A percentile compares a stretch with the other conserved stretches of the same genome.
These are phyloP conservation scores for Sutorius australiensis DNA, from an alignment of 768 basidiomycete genomes.

Conservation along the genomic window DNA sequence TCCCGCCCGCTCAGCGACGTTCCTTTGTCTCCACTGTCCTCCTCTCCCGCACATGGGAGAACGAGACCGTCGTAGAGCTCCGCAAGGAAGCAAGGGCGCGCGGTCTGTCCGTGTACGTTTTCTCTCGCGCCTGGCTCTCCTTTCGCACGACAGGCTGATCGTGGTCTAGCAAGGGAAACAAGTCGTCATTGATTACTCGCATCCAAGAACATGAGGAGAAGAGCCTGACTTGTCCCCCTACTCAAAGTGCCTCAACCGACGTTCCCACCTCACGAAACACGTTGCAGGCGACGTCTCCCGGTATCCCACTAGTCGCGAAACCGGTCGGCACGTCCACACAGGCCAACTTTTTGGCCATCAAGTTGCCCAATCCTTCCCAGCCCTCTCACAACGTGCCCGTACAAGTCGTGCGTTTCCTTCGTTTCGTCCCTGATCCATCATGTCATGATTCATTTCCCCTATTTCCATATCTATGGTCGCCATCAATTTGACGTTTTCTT, in stretches of 20 bases:
- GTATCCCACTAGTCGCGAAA: slow-evolving; percentile 39
- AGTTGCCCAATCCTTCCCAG: slow-evolving; percentile 53
- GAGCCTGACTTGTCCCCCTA: slow-evolving; percentile 16
- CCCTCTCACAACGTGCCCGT: slow-evolving; percentile 41
- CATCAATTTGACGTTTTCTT: slow-evolving; percentile 1
- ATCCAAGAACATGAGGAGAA: slow-evolving; percentile 48
- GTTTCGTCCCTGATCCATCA: slow-evolving; percentile 4
- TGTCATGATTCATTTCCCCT: slow-evolving; percentile 2
- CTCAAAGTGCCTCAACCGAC: slow-evolving; percentile 26
- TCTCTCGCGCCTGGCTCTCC: not conserved
- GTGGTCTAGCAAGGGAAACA: slow-evolving; percentile 50
- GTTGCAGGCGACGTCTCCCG: slow-evolving; percentile 35
- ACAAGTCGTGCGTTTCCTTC: slow-evolving; percentile 51
- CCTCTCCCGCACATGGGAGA: slow-evolving; percentile 55
- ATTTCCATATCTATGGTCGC: too few relatives aligned
- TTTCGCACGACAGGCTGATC: slow-evolving; percentile 8
- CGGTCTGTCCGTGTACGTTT: slow-evolving; percentile 51
- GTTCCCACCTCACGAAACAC: slow-evolving; percentile 23
- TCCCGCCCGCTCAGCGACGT: slow-evolving; percentile 20
- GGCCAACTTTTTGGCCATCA: slow-evolving; percentile 43
- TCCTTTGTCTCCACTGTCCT: slow-evolving; percentile 52
- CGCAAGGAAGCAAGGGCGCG: slow-evolving; percentile 52
- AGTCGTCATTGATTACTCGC: slow-evolving; percentile 51
- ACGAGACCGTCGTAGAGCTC: slow-evolving; percentile 45
- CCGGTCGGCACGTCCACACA: slow-evolving; percentile 12